Conservation (phyloP, 2,329 filamentous ascomycete genomes). For the Bertia moriformis region DNA sequence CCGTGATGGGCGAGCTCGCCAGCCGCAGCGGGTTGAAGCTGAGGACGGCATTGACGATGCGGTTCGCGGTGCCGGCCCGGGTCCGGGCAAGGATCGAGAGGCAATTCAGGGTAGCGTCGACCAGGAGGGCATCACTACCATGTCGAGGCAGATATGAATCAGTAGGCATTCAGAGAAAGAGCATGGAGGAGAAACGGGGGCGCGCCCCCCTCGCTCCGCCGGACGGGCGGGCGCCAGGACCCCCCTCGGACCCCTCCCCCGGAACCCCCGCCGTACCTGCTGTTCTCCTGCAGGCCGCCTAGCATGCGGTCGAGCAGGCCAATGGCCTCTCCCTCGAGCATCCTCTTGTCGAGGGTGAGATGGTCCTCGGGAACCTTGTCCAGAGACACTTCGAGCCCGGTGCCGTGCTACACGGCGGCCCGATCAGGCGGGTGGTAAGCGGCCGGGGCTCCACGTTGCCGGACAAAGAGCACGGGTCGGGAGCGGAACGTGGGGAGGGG, state of each 20-base stretch:
- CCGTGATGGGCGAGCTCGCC: constrained; percentile 62
- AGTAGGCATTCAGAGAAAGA: constrained; percentile 4
- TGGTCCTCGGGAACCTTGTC: constrained; percentile 75
- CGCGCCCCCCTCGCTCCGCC: too few relatives aligned
- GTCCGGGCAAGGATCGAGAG: constrained; percentile 71
- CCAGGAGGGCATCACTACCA: constrained; percentile 65
- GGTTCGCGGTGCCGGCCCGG: constrained; percentile 66
- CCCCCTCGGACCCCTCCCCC: constrained; percentile 4
- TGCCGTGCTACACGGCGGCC: constrained; percentile 37
- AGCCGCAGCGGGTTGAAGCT: constrained; percentile 84
- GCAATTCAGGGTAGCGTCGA: constrained; percentile 84
- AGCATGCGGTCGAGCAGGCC: constrained; percentile 82
- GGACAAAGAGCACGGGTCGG: too few relatives aligned
- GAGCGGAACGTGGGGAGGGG: not conserved
- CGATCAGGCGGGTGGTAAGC: too few relatives aligned
- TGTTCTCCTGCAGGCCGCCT: constrained; percentile 70
- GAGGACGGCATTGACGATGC: constrained; percentile 72
- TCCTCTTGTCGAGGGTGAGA: constrained; percentile 61
- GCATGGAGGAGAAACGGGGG: not conserved
- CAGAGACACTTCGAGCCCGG: constrained; percentile 71
- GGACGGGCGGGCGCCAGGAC: too few relatives aligned
- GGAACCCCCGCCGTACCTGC: constrained; percentile 50
- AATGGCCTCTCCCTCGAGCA: constrained; percentile 81
- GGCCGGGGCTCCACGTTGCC: too few relatives aligned
- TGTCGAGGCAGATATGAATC: constrained; percentile 8